Conservation (phyloP, 306 rosid species). For the Cyclanthera cordifolia region DNA sequence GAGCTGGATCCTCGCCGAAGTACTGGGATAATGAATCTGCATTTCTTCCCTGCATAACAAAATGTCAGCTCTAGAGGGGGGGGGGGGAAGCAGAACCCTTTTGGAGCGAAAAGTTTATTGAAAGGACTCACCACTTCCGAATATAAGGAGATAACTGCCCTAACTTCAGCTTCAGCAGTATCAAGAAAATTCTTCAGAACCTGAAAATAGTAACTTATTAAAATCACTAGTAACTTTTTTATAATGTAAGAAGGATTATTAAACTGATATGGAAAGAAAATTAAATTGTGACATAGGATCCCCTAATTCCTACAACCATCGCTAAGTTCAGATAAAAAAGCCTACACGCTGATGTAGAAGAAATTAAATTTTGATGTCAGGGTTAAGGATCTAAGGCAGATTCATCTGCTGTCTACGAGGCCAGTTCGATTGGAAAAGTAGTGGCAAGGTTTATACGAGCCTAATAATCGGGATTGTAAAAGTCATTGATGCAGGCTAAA, state of each 20-base stretch:
- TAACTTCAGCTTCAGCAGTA: constrained; percentile 94
- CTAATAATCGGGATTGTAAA: background rate
- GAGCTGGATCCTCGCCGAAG: constrained; percentile 98
- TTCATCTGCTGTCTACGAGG: background rate
- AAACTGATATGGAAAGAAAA: background rate
- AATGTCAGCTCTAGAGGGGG: constrained; percentile 14
- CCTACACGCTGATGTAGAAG: background rate
- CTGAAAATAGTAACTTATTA: constrained; percentile 31
- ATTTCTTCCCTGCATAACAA: constrained; percentile 72
- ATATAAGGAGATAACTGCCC: constrained; percentile 82
- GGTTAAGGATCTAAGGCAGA: background rate
- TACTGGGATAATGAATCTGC: constrained; percentile 95
- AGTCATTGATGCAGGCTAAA: background rate
- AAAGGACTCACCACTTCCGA: constrained; percentile 78
- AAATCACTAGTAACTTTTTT: background rate
- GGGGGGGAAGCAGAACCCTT: constrained; percentile 11
- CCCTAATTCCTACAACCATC: background rate
- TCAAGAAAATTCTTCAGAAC: constrained; percentile 80
- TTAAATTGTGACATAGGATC: background rate
- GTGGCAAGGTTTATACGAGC: background rate
- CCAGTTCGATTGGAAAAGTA: background rate
- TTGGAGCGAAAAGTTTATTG: constrained; percentile 8
- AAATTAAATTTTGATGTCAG: background rate
- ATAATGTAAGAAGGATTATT: background rate
- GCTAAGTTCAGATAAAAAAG: background rate